Evolutionary conservation across 495 filamentous ascomycete species (phyloP), one percentile per base, ranked within the genome.

Genomic region (Chaetomidium leptoderma): DNA sequence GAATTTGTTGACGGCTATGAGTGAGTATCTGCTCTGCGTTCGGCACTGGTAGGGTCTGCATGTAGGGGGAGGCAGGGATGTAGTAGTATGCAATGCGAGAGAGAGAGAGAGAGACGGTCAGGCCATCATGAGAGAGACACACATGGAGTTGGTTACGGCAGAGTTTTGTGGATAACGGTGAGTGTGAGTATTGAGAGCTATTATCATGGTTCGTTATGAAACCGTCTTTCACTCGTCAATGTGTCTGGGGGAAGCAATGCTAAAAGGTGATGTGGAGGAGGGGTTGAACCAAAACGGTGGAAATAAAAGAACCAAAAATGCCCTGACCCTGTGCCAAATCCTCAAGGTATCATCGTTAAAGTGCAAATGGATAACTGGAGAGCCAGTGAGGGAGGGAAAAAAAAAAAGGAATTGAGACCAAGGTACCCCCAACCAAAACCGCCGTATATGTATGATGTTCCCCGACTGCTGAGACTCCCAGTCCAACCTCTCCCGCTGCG

Each of bases 31-130:
- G 16, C 57, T 83, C 13, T 72, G 74, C 39, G 75, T 79, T 13
- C 74, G 81, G 46, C 83, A 85, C 63, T 87, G 83, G 81, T 87
- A 49, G 27, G n/a, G n/a, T n/a, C n/a, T n/a, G n/a, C n/a, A n/a
- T n/a, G n/a, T n/a, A n/a, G n/a, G n/a, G n/a, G n/a, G n/a, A n/a
- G n/a, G n/a, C n/a, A n/a, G n/a, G n/a, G n/a, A n/a, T n/a, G 21
- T 10, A 26, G 19, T 19, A 37, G 0, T 26, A 29, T 8, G 29
- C 14, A 26, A 44, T 30, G n/a, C 23, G 16, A n/a, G 16, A 47
- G 11, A 14, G 13, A 7, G 3, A n/a, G 10, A 29, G 1, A 6
- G n/a, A n/a, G n/a, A n/a, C n/a, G n/a, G n/a, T n/a, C n/a, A n/a
- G n/a, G n/a, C n/a, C n/a, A n/a, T n/a, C 44, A 27, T 47, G 24